Evolutionary conservation across 352 stramenopile species (phyloP), one percentile per base, ranked within the genome.

Genomic region (Phytophthora sansomeana): DNA sequence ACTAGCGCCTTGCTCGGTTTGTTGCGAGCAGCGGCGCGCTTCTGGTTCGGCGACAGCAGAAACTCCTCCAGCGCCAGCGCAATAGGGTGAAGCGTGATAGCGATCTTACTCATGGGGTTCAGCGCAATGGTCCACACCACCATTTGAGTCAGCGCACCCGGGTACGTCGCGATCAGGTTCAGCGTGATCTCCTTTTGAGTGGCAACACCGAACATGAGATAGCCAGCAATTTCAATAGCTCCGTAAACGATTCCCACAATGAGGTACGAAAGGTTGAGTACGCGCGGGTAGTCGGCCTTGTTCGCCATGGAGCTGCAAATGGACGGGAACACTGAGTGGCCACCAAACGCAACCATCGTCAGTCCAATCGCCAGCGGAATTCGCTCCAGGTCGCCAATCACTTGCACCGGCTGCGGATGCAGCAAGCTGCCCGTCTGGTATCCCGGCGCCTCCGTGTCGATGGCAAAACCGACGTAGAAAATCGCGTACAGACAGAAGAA

Each of bases 31-130:
- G 59, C 69, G 44, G 66, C 65, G 14, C 63, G 69, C 54, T 75
- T 77, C 49, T 77, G 69, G n/a, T 30, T 68, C n/a, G 66, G 58
- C 4, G 80, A 83, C 10, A 94, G 72, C 43, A 92, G 24, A 7
- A 93, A 77, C 69, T 96, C 85, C 30, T 95, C 87, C 43, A 95
- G 55, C 19, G 83, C 78, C 14, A 93, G 63, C 19, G 86, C 88
- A 47, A 96, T 76, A 11, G 89, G 89, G 52, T 95, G 84, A 19
- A 96, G 69, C 38, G 85, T 92, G 65, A 96, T 90, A 13, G 87
- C 85, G 58, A 96, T 93, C 72, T 96, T 96, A 62, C 83, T 95
- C 82, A 92, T 90, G 29, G 89, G 89, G 63, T 95, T 96, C 26
- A 96, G 72, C 50, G 83, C 89, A 61, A 96, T 92, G 43, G 78